Evolutionary conservation across 1,139 yeast genomes (phyloP).

Genomic region (Sugiyamaella paludigena): DNA sequence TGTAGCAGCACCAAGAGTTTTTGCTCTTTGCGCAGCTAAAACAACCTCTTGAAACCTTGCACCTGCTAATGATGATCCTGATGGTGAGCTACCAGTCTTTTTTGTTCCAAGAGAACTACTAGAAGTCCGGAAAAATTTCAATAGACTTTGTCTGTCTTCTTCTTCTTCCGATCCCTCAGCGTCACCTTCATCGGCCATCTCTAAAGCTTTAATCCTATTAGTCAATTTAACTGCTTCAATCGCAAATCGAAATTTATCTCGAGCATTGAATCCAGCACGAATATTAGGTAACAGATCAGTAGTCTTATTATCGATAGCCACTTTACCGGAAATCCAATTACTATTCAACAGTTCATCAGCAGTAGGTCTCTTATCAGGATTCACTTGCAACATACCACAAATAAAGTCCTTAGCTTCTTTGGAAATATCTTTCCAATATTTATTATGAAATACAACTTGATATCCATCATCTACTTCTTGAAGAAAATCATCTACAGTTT

Average conservation of each 20-base stretch:
- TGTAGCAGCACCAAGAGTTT: neutral
- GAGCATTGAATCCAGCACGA: conserved; percentile 77
- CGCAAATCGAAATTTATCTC: conserved; percentile 80
- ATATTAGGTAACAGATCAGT: conserved; percentile 71
- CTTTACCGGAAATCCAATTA: conserved; percentile 60
- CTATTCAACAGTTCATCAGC: conserved; percentile 61
- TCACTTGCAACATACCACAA: conserved; percentile 57
- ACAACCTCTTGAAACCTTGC: conserved; percentile 73
- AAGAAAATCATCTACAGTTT: conserved; percentile 74
- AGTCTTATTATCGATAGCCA: conserved; percentile 36
- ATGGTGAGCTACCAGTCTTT: neutral
- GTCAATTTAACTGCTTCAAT: conserved; percentile 75
- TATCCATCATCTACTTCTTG: conserved; percentile 68
- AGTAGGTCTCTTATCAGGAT: conserved; percentile 67
- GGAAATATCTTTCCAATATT: conserved; percentile 81
- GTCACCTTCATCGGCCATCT: conserved; percentile 50
- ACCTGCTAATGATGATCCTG: conserved; percentile 7
- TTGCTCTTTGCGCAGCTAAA: conserved; percentile 49
- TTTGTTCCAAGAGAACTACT: neutral
- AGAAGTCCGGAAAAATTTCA: neutral
- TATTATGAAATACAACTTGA: conserved; percentile 75
- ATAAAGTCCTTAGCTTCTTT: conserved; percentile 74
- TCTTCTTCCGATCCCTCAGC: conserved; percentile 48
- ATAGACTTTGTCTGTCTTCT: conserved; percentile 19
- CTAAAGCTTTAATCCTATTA: conserved; percentile 68